Conservation (phyloP, 306 rosid genomes). For the Neltuma alba region DNA sequence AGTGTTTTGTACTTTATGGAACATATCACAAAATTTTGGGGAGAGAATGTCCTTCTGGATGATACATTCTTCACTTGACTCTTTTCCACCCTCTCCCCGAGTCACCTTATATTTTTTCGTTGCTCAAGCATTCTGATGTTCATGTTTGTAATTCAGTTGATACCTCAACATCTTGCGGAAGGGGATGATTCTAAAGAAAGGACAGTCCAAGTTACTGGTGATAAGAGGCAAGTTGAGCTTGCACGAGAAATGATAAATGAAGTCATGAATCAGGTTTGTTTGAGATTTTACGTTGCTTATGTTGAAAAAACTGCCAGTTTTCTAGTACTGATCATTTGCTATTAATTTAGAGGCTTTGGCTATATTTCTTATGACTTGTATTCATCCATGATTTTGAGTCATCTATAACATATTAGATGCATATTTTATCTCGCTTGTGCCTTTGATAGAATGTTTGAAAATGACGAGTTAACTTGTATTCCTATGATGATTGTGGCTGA, state of each 20-base stretch:
- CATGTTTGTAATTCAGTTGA: constrained; percentile 55
- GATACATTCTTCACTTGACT: neutral
- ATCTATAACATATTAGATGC: neutral
- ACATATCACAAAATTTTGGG: neutral
- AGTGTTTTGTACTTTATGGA: neutral
- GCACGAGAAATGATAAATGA: constrained; percentile 91
- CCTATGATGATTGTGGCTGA: constrained; percentile 3
- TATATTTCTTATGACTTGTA: neutral
- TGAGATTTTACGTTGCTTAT: constrained; percentile 16
- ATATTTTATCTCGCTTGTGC: neutral
- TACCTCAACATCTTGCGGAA: constrained; percentile 94
- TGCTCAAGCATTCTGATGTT: constrained; percentile 25
- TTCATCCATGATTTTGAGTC: neutral
- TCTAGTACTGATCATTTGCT: neutral
- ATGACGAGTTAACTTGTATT: constrained; percentile 3
- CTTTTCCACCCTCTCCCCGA: neutral
- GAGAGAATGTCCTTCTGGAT: neutral
- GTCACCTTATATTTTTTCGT: neutral
- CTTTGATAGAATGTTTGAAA: neutral
- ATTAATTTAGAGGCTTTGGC: neutral
- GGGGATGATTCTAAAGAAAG: constrained; percentile 95
- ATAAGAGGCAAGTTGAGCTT: constrained; percentile 81
- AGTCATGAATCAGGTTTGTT: constrained; percentile 93
- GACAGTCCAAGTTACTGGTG: constrained; percentile 89
- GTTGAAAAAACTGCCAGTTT: constrained; percentile 17